Conservation (phyloP, 2,329 filamentous ascomycete genomes). For the Celoporthe dispersa region DNA sequence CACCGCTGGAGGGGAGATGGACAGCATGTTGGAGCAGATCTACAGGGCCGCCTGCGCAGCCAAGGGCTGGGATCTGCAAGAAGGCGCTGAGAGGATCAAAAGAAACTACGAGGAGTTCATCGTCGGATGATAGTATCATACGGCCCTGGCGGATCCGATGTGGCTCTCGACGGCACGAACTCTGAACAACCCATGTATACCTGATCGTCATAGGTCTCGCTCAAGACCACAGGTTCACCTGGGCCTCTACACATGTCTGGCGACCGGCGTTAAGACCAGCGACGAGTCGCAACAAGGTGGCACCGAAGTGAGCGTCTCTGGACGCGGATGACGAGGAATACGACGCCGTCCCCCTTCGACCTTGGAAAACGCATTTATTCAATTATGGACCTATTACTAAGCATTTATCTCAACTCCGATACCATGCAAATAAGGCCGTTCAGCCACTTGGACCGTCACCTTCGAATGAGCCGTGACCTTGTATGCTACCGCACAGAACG, state of each 20-base stretch:
- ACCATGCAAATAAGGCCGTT: constrained; percentile 3
- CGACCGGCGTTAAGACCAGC: neutral
- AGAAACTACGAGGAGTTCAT: constrained; percentile 80
- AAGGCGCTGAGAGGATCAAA: constrained; percentile 70
- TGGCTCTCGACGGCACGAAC: neutral
- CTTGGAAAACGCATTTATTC: neutral
- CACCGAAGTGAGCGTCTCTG: neutral
- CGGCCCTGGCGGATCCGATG: neutral
- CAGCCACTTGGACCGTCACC: neutral
- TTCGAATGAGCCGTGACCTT: neutral
- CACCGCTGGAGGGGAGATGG: constrained; percentile 80
- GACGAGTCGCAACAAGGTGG: neutral
- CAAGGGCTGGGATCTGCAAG: constrained; percentile 75
- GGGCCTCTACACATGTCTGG: neutral
- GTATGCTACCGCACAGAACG: constrained; percentile 1
- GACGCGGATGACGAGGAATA: neutral
- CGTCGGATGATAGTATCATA: constrained; percentile 55
- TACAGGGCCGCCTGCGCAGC: constrained; percentile 75
- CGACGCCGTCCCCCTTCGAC: too few relatives aligned
- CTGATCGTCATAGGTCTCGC: too few relatives aligned
- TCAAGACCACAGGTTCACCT: neutral
- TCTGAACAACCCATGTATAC: neutral
- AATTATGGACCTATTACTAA: neutral
- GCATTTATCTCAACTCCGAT: constrained; percentile 11
- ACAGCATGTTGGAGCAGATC: constrained; percentile 74